Conservation (phyloP, 2,329 filamentous ascomycete genomes). For the Pestalotiopsis fici region DNA sequence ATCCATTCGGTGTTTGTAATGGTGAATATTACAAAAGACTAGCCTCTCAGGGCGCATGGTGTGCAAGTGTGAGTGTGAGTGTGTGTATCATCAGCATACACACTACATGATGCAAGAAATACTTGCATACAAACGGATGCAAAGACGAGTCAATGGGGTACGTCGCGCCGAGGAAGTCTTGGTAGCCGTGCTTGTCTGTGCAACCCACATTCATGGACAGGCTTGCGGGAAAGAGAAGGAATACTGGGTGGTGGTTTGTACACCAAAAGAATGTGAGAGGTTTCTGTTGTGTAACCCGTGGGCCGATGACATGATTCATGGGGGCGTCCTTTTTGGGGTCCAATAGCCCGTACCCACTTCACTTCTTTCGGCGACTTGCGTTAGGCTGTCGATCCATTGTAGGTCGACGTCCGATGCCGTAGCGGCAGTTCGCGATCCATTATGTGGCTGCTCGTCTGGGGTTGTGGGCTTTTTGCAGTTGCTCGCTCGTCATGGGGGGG, state of each 20-base stretch:
- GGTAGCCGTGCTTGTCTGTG: not conserved
- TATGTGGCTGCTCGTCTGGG: constrained; percentile 3
- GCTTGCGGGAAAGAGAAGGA: not conserved
- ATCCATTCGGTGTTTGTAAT: not conserved
- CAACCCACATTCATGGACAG: not conserved
- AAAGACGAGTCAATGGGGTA: constrained; percentile 4
- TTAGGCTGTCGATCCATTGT: not conserved
- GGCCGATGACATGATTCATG: constrained; percentile 6
- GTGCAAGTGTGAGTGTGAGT: not conserved
- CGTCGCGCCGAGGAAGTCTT: not conserved
- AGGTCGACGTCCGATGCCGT: constrained; percentile 4
- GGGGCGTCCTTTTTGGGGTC: not conserved
- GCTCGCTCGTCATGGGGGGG: not conserved
- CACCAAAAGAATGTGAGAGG: not conserved
- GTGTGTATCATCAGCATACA: not conserved
- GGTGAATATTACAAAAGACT: not conserved
- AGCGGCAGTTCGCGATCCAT: not conserved
- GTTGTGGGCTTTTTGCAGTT: constrained; percentile 1
- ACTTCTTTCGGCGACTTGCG: constrained; percentile 5
- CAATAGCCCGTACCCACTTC: not conserved
- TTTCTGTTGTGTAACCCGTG: not conserved
- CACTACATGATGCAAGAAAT: constrained; percentile 1
- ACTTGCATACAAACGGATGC: not conserved
- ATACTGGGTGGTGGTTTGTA: not conserved
- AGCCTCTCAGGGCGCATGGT: not conserved